A percentile compares a stretch with the other conserved stretches of the same genome.
Evolutionary conservation across 2,329 filamentous ascomycete genomes (phyloP).

Genomic region (Talaromyces sp.): DNA sequence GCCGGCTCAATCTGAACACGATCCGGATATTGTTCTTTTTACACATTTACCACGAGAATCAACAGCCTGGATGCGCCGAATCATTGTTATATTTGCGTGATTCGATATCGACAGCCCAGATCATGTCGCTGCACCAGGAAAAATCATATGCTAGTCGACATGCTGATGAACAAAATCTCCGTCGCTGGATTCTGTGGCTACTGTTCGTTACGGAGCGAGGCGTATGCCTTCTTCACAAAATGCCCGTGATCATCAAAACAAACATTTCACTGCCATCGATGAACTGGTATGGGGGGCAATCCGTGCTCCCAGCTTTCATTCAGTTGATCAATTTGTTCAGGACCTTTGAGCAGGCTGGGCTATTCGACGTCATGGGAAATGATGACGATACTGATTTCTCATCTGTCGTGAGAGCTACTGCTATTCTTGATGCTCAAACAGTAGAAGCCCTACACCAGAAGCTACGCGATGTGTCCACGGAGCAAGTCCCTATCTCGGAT

Average conservation of each 20-base stretch:
- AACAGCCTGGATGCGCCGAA: conserved; percentile 44
- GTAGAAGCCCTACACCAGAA: conserved; percentile 41
- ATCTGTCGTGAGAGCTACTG: conserved; percentile 21
- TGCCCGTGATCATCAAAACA: conserved; percentile 46
- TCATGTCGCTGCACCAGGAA: conserved; percentile 47
- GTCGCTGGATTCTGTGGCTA: conserved; percentile 47
- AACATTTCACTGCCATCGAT: conserved; percentile 38
- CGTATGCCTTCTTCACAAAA: conserved; percentile 50
- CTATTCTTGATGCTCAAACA: not conserved
- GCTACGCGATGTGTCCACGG: conserved; percentile 40
- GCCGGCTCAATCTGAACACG: conserved; percentile 37
- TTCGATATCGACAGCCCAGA: conserved; percentile 51
- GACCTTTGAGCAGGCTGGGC: conserved; percentile 49
- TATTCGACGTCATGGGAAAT: conserved; percentile 47
- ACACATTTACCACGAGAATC: conserved; percentile 53
- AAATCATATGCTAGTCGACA: conserved; percentile 39
- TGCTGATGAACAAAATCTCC: conserved; percentile 43
- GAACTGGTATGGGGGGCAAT: conserved; percentile 35
- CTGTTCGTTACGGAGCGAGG: conserved; percentile 50
- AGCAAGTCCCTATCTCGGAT: conserved; percentile 45
- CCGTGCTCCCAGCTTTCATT: conserved; percentile 49
- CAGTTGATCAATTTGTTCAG: conserved; percentile 51
- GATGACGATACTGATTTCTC: conserved; percentile 15
- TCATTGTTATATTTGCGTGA: conserved; percentile 50
- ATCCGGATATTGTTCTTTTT: conserved; percentile 51